phyloP scores from a whole-genome alignment of 257 asterid species.

The Gynochthodes officinalis region DNA sequence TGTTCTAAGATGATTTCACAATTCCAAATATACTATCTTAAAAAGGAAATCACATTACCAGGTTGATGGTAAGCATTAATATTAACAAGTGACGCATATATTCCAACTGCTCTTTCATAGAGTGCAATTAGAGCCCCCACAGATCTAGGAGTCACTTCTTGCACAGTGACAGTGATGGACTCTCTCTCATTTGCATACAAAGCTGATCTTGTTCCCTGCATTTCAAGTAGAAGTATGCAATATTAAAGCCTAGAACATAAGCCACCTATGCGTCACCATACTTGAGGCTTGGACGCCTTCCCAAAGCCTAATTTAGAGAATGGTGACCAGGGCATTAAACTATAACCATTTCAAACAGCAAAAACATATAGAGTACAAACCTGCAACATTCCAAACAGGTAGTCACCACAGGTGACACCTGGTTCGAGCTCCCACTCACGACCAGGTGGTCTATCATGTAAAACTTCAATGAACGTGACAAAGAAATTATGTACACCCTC shows the following conservation, averaged over 20 bases:
- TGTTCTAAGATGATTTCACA: neutral
- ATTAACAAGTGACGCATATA: constrained; percentile 89
- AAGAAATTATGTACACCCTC: constrained; percentile 97
- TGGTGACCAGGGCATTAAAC: neutral
- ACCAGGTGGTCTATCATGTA: constrained; percentile 98
- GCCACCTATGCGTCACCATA: neutral
- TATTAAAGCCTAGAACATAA: neutral
- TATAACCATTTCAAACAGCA: neutral
- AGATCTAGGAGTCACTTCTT: constrained; percentile 95
- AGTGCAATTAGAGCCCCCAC: constrained; percentile 96
- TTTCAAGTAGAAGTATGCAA: neutral
- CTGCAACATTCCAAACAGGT: constrained; percentile 93
- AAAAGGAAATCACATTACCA: constrained; percentile 44
- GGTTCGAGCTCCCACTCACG: constrained; percentile 99
- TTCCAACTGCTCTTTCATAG: constrained; percentile 97
- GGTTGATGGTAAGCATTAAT: constrained; percentile 99
- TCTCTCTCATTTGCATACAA: constrained; percentile 82
- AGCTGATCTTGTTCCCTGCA: constrained; percentile 95
- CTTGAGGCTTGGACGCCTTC: neutral
- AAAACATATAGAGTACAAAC: constrained; percentile 28
- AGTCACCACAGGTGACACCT: constrained; percentile 96
- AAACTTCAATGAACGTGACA: constrained; percentile 93
- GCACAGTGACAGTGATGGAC: constrained; percentile 93
- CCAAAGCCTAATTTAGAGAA: constrained; percentile 1
- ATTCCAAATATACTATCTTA: neutral